Conservation (phyloP, 768 basidiomycete genomes). For the Kwoniella heveanensis region DNA sequence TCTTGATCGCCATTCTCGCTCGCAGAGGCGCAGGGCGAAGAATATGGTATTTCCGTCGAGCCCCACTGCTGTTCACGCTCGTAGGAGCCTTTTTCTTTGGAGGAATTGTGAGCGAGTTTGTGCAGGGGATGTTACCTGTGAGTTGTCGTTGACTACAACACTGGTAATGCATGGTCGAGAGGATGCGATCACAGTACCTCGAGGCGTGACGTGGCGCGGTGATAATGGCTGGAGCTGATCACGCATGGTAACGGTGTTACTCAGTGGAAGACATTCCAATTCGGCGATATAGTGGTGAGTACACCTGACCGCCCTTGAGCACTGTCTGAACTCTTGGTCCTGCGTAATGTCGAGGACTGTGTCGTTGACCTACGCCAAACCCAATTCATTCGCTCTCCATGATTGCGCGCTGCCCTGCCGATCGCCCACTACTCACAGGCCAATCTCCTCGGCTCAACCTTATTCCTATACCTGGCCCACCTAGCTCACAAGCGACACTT, state of each 20-base stretch:
- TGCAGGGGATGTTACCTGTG: slow-evolving; percentile 50
- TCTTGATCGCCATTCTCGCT: not conserved
- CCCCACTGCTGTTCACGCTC: slow-evolving; percentile 48
- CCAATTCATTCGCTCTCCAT: not conserved
- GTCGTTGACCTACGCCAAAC: not conserved
- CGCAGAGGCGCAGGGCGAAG: slow-evolving; percentile 36
- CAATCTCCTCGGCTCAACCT: slow-evolving; percentile 48
- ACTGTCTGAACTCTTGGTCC: too few relatives aligned
- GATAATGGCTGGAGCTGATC: too few relatives aligned
- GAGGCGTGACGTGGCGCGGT: too few relatives aligned
- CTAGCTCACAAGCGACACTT: slow-evolving; percentile 32
- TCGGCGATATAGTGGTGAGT: slow-evolving; percentile 48
- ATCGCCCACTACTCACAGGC: slow-evolving; percentile 28
- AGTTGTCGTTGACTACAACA: slow-evolving; percentile 15
- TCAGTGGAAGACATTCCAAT: slow-evolving; percentile 55
- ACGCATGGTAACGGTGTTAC: too few relatives aligned
- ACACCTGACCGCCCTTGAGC: not conserved
- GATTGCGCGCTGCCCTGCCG: too few relatives aligned
- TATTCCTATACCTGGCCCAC: slow-evolving; percentile 51
- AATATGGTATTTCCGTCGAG: slow-evolving; percentile 54
- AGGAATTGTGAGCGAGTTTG: slow-evolving; percentile 49
- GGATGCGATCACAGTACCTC: too few relatives aligned
- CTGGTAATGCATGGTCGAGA: too few relatives aligned
- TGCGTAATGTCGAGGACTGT: too few relatives aligned
- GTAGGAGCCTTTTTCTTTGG: slow-evolving; percentile 46